A percentile compares a stretch with the other conserved stretches of the same genome.
phyloP scores from a whole-genome alignment of 345 rosid species.

The Viola odorata region DNA sequence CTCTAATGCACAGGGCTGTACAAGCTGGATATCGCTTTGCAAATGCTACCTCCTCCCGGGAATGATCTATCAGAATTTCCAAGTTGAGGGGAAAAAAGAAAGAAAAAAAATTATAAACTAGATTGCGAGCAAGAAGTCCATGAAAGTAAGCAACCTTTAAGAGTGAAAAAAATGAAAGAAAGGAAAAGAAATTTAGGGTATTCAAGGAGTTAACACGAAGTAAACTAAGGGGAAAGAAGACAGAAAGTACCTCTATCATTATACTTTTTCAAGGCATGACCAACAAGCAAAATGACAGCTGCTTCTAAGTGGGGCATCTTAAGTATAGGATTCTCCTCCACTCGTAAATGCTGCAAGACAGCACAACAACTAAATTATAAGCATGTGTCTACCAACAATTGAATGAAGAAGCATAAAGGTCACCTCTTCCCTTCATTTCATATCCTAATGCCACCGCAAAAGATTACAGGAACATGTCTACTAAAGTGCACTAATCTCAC shows the following conservation, averaged over 20 bases:
- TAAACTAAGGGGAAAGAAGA: neutral
- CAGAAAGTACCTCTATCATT: constrained; percentile 80
- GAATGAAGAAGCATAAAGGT: no score
- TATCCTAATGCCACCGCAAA: no score
- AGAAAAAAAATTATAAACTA: neutral
- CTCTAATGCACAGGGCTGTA: constrained; percentile 79
- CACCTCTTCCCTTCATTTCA: no score
- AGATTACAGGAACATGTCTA: no score
- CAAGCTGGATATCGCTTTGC: constrained; percentile 87
- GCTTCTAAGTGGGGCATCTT: constrained; percentile 96
- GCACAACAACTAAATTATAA: constrained; percentile 2
- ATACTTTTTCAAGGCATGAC: constrained; percentile 89
- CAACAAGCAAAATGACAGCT: constrained; percentile 87
- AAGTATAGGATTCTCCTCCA: constrained; percentile 95
- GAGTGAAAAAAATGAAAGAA: neutral
- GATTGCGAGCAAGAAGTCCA: constrained; percentile 1
- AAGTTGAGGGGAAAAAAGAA: constrained; percentile 8
- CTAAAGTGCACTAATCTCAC: no score
- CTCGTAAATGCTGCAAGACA: constrained; percentile 77
- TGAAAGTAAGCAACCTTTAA: constrained; percentile 6
- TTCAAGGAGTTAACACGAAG: neutral
- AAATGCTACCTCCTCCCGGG: constrained; percentile 73
- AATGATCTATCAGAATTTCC: constrained; percentile 54
- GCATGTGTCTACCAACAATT: no score
- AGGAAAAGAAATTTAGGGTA: neutral